phyloP scores from a whole-genome alignment of 768 basidiomycete genomes.

The Boletales sp. region DNA sequence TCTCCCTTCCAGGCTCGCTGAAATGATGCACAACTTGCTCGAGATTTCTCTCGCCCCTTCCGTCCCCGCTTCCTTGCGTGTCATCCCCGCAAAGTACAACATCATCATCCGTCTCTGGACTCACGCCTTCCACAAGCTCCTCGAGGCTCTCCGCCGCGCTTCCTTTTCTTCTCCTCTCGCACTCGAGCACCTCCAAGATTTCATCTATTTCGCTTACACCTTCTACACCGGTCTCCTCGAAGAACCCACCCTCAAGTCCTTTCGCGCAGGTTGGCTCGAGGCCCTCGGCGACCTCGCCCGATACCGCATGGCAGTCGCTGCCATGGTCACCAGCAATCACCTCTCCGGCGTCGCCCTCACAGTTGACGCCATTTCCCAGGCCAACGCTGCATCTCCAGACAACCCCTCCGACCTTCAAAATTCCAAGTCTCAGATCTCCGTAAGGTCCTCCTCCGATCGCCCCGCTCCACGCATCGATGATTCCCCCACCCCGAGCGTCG shows the following conservation, averaged over 20 bases:
- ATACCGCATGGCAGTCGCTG: constrained; percentile 95
- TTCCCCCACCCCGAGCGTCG: constrained; percentile 74
- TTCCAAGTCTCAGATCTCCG: constrained; percentile 31
- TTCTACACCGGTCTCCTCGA: constrained; percentile 91
- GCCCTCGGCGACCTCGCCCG: constrained; percentile 94
- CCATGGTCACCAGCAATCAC: constrained; percentile 58
- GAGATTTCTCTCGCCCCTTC: constrained; percentile 80
- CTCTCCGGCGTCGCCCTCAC: constrained; percentile 47
- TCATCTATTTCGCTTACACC: constrained; percentile 91
- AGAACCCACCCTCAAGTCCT: constrained; percentile 63
- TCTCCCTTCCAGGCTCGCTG: constrained; percentile 65
- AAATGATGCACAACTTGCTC: constrained; percentile 86
- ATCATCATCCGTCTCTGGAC: constrained; percentile 94
- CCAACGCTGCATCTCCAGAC: constrained; percentile 30
- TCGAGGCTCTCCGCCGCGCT: constrained; percentile 86
- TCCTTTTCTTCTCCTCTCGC: constrained; percentile 64
- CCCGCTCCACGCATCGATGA: constrained; percentile 59
- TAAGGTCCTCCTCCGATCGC: constrained; percentile 39
- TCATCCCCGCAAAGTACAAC: constrained; percentile 92
- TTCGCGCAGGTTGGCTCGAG: constrained; percentile 89
- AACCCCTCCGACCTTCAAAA: constrained; percentile 28
- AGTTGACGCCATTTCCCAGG: constrained; percentile 51
- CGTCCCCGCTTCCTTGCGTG: constrained; percentile 83
- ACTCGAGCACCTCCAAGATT: constrained; percentile 89
- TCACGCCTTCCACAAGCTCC: constrained; percentile 82